phyloP scores from a whole-genome alignment of 2,329 filamentous ascomycete species.

The Aspergillus sp. region DNA sequence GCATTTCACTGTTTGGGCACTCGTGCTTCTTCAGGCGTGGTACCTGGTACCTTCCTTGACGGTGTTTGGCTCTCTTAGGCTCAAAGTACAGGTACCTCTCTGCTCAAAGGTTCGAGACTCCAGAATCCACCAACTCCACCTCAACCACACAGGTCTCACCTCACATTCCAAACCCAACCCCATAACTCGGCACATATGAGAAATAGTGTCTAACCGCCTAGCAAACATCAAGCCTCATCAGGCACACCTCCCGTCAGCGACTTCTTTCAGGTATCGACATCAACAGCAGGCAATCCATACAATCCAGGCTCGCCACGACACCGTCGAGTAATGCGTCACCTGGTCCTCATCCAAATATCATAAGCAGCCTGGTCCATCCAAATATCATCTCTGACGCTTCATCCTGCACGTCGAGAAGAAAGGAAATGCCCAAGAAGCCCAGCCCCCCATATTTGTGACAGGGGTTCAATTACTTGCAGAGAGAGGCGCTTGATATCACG shows the following conservation, averaged over 20 bases:
- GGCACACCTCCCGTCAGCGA: neutral
- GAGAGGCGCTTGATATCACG: neutral
- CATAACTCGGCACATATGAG: neutral
- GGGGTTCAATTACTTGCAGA: constrained; percentile 2
- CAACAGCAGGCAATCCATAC: neutral
- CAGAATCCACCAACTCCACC: neutral
- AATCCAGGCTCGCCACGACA: constrained; percentile 1
- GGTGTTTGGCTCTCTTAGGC: neutral
- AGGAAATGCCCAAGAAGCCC: neutral
- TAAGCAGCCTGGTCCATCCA: neutral
- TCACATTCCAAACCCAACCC: neutral
- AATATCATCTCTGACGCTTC: neutral
- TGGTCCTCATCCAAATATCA: neutral
- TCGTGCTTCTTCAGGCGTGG: constrained; percentile 1
- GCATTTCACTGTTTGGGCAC: constrained; percentile 4
- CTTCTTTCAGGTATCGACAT: neutral
- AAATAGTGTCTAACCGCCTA: neutral
- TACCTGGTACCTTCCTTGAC: constrained; percentile 12
- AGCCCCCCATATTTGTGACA: neutral
- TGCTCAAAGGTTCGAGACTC: constrained; percentile 1
- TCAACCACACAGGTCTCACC: neutral
- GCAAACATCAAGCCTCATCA: neutral
- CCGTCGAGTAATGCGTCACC: constrained; percentile 1
- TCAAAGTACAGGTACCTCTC: constrained; percentile 11
- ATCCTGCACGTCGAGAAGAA: neutral